Base-by-base conservation (phyloP, 164 flowering plant species). In the Hamamelis virginiana region DNA sequence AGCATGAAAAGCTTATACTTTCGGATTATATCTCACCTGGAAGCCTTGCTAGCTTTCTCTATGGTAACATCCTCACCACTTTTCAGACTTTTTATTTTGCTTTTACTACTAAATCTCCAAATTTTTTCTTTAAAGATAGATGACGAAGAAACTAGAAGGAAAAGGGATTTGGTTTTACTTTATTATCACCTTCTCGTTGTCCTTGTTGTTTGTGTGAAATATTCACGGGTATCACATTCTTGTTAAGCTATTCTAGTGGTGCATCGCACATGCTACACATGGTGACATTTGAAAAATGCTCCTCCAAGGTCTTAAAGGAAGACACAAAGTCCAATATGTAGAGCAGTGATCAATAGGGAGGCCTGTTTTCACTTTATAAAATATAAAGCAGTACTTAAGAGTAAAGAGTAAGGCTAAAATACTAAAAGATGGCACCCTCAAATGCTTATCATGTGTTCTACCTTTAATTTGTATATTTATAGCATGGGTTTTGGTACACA, bases 1-100 rank as follows among this genome's bases (percentile, higher is more conserved):
- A 93, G 73, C 98, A 96, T 74, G 99, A 96, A 82, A 96, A 93
- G 84, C 95, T 96, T 50, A 89, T 93, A 80, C 92, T 96, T 72
- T 91, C 96, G 0, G 96, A 92, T 66, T 90, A 89, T 64, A 82
- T 95, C 58, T 82, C 96, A 9, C 97, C 96, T 28, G 99, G 98
- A 78, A 92, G 96, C 74, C 97, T 95, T 78, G 93, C 97, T 67
- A 84, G 87, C 80, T 90, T 90, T 78, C 94, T 95, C 22, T 92
- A 91, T 80, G 99, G 99, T 95, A 91, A 81, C 13, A 10, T 47
- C 27, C 53, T 69, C 3, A 43, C 66, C 52, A 44, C 16, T 21
- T 0, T 52, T 10, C 15, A 15, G 4, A 5, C 10, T 25, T 46
- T 19, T n/a, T 14, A 15, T 4, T 48, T 64, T 48, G 9, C 55